Percentiles rank a stretch among this genome's conserved stretches.
These are phyloP conservation scores for Amanita rimosa DNA, from an alignment of 768 basidiomycete species.

Conservation along the genomic window DNA sequence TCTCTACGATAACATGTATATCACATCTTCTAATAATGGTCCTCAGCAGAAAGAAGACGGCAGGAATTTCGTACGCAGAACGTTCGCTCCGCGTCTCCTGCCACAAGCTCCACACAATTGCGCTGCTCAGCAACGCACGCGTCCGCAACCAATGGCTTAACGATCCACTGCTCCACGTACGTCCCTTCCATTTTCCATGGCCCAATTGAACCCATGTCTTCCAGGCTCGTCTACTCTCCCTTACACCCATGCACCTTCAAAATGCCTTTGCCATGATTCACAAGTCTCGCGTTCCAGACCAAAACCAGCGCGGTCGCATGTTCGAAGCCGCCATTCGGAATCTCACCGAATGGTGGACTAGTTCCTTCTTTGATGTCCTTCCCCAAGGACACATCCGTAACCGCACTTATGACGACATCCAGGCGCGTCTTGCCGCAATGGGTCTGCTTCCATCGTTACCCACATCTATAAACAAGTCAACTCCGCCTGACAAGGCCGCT, in stretches of 20 bases:
- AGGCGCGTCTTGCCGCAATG: slow-evolving; percentile 25
- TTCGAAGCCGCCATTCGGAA: slow-evolving; percentile 75
- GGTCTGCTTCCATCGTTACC: slow-evolving; percentile 10
- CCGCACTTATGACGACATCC: slow-evolving; percentile 68
- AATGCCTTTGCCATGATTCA: slow-evolving; percentile 74
- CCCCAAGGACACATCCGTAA: slow-evolving; percentile 61
- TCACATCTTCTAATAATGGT: slow-evolving; percentile 9
- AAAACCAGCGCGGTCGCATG: slow-evolving; percentile 69
- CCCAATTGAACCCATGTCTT: neutral
- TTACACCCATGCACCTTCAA: slow-evolving; percentile 73
- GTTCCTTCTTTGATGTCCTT: slow-evolving; percentile 53
- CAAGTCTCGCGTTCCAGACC: slow-evolving; percentile 72
- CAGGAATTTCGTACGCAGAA: slow-evolving; percentile 48
- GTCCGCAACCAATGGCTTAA: slow-evolving; percentile 79
- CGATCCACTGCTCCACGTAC: slow-evolving; percentile 72
- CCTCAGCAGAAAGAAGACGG: slow-evolving; percentile 28
- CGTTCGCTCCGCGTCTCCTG: slow-evolving; percentile 64
- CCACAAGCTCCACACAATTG: slow-evolving; percentile 84
- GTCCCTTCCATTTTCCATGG: slow-evolving; percentile 15
- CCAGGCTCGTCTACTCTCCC: slow-evolving; percentile 84
- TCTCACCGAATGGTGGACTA: slow-evolving; percentile 80
- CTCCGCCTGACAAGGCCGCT: neutral
- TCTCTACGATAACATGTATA: neutral
- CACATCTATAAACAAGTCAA: neutral
- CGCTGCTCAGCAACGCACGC: slow-evolving; percentile 64